These are phyloP conservation scores for Mortierella sp. DNA, from an alignment of 371 early-diverging fungal genomes.

Conservation along the genomic window DNA sequence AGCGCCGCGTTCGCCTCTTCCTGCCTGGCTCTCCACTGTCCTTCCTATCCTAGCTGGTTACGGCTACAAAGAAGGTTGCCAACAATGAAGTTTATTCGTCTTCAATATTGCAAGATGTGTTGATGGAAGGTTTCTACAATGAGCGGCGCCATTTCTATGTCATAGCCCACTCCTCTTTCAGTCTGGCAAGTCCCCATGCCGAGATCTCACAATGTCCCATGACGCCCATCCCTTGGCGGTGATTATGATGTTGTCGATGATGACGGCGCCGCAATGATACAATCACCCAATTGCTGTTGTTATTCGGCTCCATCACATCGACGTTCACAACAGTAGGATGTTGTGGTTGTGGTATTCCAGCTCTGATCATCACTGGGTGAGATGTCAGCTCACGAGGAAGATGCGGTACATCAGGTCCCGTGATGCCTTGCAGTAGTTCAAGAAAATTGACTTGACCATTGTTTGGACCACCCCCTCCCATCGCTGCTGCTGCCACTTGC, in stretches of 20 bases:
- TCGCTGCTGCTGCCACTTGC: neutral
- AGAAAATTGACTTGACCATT: too few relatives aligned
- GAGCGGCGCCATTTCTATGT: too few relatives aligned
- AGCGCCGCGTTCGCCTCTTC: too few relatives aligned
- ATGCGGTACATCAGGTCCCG: neutral
- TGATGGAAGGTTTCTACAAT: too few relatives aligned
- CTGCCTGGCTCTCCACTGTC: too few relatives aligned
- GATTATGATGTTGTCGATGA: constrained; percentile 5
- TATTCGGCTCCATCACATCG: constrained; percentile 7
- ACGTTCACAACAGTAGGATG: neutral
- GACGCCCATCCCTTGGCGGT: constrained; percentile 2
- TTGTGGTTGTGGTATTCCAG: constrained; percentile 7
- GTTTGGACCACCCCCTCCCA: neutral
- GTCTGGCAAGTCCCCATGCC: constrained; percentile 30
- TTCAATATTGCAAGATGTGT: too few relatives aligned
- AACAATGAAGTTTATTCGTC: too few relatives aligned
- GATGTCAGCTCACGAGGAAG: constrained; percentile 18
- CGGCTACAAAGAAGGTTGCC: too few relatives aligned
- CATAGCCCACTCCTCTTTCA: constrained; percentile 36
- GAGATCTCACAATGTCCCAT: constrained; percentile 42
- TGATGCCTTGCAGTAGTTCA: neutral
- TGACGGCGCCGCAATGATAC: neutral
- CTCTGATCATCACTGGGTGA: constrained; percentile 22
- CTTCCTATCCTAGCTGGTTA: too few relatives aligned
- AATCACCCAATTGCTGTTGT: neutral